Evolutionary conservation across 2,329 filamentous ascomycete species (phyloP), one percentile per base, ranked within the genome.

Genomic region (Scedosporium minutisporum): DNA sequence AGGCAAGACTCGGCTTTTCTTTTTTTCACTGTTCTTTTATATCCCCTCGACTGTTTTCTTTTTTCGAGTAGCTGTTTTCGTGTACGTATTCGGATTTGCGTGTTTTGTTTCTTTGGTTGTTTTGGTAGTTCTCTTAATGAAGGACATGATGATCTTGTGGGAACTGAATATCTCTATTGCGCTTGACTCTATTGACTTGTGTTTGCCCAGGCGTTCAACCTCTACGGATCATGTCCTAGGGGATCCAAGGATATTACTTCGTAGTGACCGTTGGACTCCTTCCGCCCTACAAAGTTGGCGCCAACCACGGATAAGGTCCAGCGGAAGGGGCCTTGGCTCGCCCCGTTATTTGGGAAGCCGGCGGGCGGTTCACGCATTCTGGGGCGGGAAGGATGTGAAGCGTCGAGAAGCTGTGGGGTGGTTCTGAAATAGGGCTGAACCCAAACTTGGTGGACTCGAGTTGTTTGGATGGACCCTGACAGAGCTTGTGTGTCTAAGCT

Each of bases 91-190:
- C 16, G 25, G 58, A 42, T 55, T 57, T 57, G 46, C 58, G 27
- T 1, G 48, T 38, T 63, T 46, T 60, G 25, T 60, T 48, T 48
- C 25, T 44, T 58, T 46, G n/a, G 29, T 57, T 44, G 18, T 46
- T 53, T 23, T 23, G 21, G 21, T 46, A 48, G 38, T 57, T 46
- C 18, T 23, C 44, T 57, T 62, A 57, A 61, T 61, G 59, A 61
- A 61, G 16, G 59, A 33, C 48, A 61, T 61, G 44, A 61, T 14
- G 42, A 53, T 61, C 38, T 16, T 59, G 16, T 21, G 51, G 51
- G 51, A 29, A 29, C n/a, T 42, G 27, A 21, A 48, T 60, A 21
- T 18, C 23, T 51, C 23, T 27, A 23, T 9, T 44, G 41, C 23
- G 25, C 16, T 25, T 48, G 21, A 16, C 27, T 42, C 4, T 42